Base-by-base conservation (phyloP, 257 asterid genomes). In the Craterostigma plantagineum region DNA sequence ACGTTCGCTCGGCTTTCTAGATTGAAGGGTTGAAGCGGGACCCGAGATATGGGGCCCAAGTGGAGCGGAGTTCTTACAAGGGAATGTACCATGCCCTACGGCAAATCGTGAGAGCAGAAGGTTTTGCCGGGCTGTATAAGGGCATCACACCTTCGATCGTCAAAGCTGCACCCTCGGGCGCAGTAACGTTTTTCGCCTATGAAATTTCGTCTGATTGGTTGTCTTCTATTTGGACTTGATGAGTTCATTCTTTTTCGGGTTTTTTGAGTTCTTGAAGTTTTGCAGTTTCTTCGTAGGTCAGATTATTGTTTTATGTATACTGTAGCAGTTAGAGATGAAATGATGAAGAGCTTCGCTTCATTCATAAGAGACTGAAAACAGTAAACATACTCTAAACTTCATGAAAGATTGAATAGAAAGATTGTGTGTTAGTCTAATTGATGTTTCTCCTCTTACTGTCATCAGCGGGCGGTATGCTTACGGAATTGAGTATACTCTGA, bases 161-260 rank as follows among this genome's bases (percentile, higher is more conserved):
- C 56, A 82, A 82, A 72, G 93, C 98, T 52, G 98, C 98, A 39
- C 98, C 93, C 1, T 93, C 93, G 17, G 90, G 91, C 48, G 98
- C 98, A 48, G 92, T 87, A 14, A 87, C 98, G 41, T 87, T 87
- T 49, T 90, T 79, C 63, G 91, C 79, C 18, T 82, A 76, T 40
- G 98, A 87, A 60, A 66, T 65, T 48, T 66, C 77, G 0, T 76
- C 93, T 0, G 86, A 78, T 45, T 76, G 95, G 98, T 58, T 87
- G 49, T 92, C 73, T 71, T 62, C 81, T 15, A 17, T 33, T 42
- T 61, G 57, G 66, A 70, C 72, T 46, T 81, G 74, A 85, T 23
- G 30, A 6, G 30, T 23, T 23, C 6, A 23, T 23, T 23, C 30
- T 23, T 23, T 23, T 6, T n/a, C n/a, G n/a, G 30, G n/a, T 23